Evolutionary conservation across 306 rosid genomes (phyloP).

Genomic region (Pterocarpus macrocarpus): DNA sequence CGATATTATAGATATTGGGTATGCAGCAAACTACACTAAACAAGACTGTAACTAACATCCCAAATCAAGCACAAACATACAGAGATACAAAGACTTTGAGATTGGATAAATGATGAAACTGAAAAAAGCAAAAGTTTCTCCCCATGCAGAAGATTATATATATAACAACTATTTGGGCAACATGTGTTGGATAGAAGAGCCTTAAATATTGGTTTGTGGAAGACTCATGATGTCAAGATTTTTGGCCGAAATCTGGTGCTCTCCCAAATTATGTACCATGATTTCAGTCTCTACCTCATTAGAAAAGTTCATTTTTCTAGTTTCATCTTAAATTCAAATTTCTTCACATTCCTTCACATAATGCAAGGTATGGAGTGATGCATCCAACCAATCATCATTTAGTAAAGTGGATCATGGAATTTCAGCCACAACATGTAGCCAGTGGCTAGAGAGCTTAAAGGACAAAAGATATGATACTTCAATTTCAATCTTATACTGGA

Average conservation of each 20-base stretch:
- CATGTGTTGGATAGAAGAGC: background rate
- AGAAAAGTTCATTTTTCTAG: background rate
- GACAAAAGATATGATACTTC: background rate
- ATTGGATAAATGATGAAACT: background rate
- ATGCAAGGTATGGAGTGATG: background rate
- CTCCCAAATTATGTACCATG: background rate
- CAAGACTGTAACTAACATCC: background rate
- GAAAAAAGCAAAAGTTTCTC: background rate
- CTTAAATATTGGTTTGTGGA: background rate
- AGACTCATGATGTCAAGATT: background rate
- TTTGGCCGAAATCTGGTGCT: background rate
- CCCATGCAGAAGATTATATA: background rate
- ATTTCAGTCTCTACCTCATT: background rate
- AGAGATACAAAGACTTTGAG: background rate
- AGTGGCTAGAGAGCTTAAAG: background rate
- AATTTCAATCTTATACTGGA: background rate
- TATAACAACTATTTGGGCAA: background rate
- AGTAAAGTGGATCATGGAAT: background rate
- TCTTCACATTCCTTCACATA: no score
- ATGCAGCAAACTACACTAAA: background rate
- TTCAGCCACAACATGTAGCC: conserved; percentile 8
- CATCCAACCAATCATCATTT: conserved; percentile 6
- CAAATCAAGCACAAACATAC: background rate
- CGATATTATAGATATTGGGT: background rate
- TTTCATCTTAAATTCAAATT: background rate